phyloP scores from a whole-genome alignment of 345 rosid species.

The Citrus mangshanensis region DNA sequence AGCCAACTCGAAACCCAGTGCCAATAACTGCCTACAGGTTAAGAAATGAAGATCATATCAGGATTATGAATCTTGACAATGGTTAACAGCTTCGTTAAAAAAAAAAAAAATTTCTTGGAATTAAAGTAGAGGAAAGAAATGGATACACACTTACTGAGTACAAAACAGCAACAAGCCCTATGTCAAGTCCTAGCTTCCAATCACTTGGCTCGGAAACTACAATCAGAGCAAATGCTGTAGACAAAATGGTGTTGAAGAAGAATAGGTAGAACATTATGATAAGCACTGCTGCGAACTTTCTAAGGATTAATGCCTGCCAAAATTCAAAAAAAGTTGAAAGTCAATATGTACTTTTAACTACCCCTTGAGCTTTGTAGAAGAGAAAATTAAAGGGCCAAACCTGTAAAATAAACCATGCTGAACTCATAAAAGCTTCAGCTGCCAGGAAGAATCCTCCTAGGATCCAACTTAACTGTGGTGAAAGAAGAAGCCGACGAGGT shows the following conservation, averaged over 20 bases:
- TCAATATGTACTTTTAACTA: neutral
- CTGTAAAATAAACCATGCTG: slow-evolving; percentile 52
- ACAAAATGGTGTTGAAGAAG: slow-evolving; percentile 22
- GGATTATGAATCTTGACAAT: no score
- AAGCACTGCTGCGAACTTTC: slow-evolving; percentile 31
- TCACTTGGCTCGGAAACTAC: slow-evolving; percentile 30
- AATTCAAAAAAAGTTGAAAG: neutral
- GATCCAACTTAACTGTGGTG: slow-evolving; percentile 42
- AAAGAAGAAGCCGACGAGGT: slow-evolving; percentile 19
- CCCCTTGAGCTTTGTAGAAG: neutral
- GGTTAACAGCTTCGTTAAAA: no score
- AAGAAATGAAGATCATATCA: neutral
- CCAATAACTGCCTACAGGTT: slow-evolving; percentile 18
- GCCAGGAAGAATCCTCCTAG: slow-evolving; percentile 62
- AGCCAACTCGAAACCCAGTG: slow-evolving; percentile 2
- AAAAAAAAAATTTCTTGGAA: neutral
- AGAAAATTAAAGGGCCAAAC: slow-evolving; percentile 19
- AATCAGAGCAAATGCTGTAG: slow-evolving; percentile 24
- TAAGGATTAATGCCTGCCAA: slow-evolving; percentile 30
- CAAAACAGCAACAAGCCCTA: slow-evolving; percentile 25
- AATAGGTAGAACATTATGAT: slow-evolving; percentile 20
- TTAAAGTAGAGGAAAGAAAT: neutral
- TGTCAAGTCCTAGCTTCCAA: slow-evolving; percentile 35
- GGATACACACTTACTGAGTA: slow-evolving; percentile 19
- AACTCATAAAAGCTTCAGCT: slow-evolving; percentile 36